Evolutionary conservation across 805 yeast genomes (phyloP).

Genomic region (Monosporozyma solicola): DNA sequence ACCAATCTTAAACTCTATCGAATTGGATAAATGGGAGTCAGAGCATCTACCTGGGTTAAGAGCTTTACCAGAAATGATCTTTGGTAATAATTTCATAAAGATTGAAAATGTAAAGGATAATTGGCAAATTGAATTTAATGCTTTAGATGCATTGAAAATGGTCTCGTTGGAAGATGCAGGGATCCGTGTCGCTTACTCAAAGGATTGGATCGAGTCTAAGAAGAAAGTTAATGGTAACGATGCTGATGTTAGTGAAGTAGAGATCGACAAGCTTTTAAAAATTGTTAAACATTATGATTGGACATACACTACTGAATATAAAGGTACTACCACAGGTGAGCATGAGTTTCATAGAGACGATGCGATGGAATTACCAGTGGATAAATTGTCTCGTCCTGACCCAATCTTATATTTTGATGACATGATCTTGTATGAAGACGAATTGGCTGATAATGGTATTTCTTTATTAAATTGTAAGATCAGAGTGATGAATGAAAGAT

Average conservation of each 20-base stretch:
- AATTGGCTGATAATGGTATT: conserved; percentile 92
- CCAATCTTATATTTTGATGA: conserved; percentile 89
- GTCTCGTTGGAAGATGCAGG: conserved; percentile 46
- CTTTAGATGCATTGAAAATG: conserved; percentile 56
- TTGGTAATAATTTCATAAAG: conserved; percentile 69
- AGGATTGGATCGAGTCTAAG: conserved; percentile 60
- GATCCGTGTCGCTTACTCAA: conserved; percentile 73
- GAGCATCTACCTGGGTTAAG: conserved; percentile 45
- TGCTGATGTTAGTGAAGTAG: conserved; percentile 17
- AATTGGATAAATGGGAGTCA: conserved; percentile 57
- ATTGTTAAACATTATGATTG: conserved; percentile 85
- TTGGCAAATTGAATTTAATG: conserved; percentile 55
- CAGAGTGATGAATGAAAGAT: conserved; percentile 78
- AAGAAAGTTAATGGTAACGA: conserved; percentile 23
- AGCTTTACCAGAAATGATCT: conserved; percentile 96
- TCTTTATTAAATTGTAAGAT: conserved; percentile 68
- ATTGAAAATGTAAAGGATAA: conserved; percentile 35
- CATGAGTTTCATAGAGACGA: conserved; percentile 21
- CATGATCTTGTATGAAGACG: conserved; percentile 84
- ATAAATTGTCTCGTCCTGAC: conserved; percentile 60
- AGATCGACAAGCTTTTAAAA: conserved; percentile 38
- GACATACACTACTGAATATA: conserved; percentile 82
- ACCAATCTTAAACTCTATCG: conserved; percentile 68
- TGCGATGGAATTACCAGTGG: conserved; percentile 50
- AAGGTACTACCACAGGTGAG: conserved; percentile 40